A percentile compares a stretch with the other conserved stretches of the same genome.
Conservation (phyloP, 78 protist species). For the Polysphondylium violaceum region DNA sequence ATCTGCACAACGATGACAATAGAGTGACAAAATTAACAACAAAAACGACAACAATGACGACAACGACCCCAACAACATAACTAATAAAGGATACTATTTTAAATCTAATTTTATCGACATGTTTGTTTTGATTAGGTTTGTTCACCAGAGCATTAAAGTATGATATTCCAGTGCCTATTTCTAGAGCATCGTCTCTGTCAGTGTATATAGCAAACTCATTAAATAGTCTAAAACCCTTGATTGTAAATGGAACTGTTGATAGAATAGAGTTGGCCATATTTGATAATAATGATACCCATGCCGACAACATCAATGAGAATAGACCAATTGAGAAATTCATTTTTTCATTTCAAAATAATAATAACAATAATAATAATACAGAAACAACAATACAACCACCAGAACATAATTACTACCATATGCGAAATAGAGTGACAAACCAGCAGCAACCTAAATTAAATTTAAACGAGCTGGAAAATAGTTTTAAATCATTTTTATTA, state of each 20-base stretch:
- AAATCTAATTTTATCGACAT: not conserved
- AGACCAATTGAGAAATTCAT: conserved; percentile 49
- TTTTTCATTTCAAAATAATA: not conserved
- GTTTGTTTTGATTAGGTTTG: conserved; percentile 13
- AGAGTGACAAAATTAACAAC: not conserved
- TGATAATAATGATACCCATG: conserved; percentile 14
- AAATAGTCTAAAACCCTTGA: conserved; percentile 20
- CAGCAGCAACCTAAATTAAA: not conserved
- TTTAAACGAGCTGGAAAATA: not conserved
- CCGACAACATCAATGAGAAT: too few relatives aligned
- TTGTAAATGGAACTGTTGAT: conserved; percentile 9
- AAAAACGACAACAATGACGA: too few relatives aligned
- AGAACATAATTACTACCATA: not conserved
- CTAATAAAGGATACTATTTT: not conserved
- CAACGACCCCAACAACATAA: not conserved
- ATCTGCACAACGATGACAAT: not conserved
- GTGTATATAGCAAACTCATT: conserved; percentile 16
- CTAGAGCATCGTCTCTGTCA: conserved; percentile 8
- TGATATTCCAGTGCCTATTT: conserved; percentile 58
- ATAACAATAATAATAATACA: not conserved
- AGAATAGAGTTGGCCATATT: conserved; percentile 29
- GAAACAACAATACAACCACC: conserved; percentile 5
- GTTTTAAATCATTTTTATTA: conserved; percentile 8
- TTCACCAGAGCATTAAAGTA: conserved; percentile 44
- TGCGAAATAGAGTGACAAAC: not conserved